phyloP scores from a whole-genome alignment of 176 grass and related monocot species.

The Saccharum spontaneum region DNA sequence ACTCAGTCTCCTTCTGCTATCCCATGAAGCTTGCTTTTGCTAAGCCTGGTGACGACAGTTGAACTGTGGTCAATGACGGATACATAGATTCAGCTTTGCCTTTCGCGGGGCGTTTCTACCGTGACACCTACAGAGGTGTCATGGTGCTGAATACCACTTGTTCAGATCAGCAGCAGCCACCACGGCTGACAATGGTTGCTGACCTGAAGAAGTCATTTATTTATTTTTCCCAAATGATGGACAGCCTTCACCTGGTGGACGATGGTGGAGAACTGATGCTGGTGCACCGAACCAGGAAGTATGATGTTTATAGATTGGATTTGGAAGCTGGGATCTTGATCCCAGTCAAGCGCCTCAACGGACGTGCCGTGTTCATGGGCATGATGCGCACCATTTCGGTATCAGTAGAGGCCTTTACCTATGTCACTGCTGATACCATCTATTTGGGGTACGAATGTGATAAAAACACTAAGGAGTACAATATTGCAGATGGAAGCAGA shows the following conservation, averaged over 20 bases:
- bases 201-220: background rate
- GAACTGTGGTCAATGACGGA: too few species aligned
- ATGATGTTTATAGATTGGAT: background rate
- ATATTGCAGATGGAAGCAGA: background rate
- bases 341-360: background rate
- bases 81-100: background rate
- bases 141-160: background rate
- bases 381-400: background rate
- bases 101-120: background rate
- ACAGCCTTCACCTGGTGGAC: background rate
- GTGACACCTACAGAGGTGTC: background rate
- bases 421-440: background rate
- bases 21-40: background rate
- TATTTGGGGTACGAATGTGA: background rate
- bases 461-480: background rate
- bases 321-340: background rate
- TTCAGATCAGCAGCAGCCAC: background rate
- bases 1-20: background rate
- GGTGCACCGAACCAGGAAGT: background rate
- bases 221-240: background rate
- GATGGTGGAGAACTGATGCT: background rate
- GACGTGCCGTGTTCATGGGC: slow-evolving; percentile 16
- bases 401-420: background rate
- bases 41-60: background rate
- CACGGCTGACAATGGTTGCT: background rate